Evolutionary conservation across 2,329 filamentous ascomycete genomes (phyloP).

Genomic region (Rhynchosporium graminicola): DNA sequence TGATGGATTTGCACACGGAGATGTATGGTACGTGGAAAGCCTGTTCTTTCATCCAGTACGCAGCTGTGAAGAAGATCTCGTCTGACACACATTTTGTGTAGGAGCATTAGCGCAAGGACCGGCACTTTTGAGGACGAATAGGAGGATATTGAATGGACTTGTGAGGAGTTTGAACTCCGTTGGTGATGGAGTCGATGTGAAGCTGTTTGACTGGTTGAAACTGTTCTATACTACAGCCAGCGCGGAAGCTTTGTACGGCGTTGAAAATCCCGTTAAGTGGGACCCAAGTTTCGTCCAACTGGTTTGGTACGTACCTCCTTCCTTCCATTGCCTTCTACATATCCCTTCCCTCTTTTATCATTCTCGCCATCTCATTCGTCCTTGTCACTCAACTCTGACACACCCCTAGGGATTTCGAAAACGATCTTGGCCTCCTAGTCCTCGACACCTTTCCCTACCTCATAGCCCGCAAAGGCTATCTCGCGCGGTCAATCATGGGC

Average conservation of each 20-base stretch:
- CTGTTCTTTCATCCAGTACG: no score
- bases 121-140: conserved; percentile 30
- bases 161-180: conserved; percentile 36
- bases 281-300: conserved; percentile 15
- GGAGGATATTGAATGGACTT: conserved; percentile 43
- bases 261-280: conserved; percentile 42
- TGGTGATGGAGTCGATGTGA: conserved; percentile 9
- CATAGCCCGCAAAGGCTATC: conserved; percentile 22
- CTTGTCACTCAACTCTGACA: no score
- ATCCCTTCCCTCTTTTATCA: neutral
- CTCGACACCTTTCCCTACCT: conserved; percentile 18
- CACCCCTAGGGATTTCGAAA: conserved; percentile 23
- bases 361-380: neutral
- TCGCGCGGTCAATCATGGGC: conserved; percentile 13
- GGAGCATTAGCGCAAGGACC: conserved; percentile 16
- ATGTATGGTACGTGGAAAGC: conserved; percentile 11
- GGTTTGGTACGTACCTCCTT: conserved; percentile 7
- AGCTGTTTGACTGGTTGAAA: conserved; percentile 20
- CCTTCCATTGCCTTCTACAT: neutral
- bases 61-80: no score
- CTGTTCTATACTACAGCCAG: conserved; percentile 20
- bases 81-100: no score
- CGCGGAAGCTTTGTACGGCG: conserved; percentile 46
- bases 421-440: conserved; percentile 21
- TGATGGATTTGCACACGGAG: conserved; percentile 20